Evolutionary conservation across 2,329 filamentous ascomycete species (phyloP), one percentile per base, ranked within the genome.

Genomic region (Sporothrix mexicana): DNA sequence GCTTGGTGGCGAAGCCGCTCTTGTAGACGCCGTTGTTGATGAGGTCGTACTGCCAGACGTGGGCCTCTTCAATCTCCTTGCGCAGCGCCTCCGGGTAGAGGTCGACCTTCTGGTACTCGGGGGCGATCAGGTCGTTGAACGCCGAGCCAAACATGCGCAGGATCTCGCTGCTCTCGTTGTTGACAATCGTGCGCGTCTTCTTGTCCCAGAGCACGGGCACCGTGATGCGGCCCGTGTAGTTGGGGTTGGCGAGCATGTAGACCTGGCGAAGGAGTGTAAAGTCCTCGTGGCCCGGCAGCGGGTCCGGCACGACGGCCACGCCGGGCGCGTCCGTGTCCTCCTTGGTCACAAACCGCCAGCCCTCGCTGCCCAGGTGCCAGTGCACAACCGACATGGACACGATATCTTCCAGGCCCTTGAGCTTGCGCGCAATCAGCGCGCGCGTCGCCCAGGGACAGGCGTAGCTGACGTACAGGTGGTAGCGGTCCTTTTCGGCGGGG

Each of bases 371-470:
- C 84, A 98, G 90, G 78, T 97, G 91, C 95, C 95, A 98, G 83
- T 98, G 95, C 70, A 98, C 95, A n/a, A 89, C 90, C 0, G 93
- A 96, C 77, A 85, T 89, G 23, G 87, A 86, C 77, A 99, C 91
- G 76, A 96, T 87, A 72, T 97, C 91, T 78, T 98, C 93, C 0
- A 99, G 87, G 0, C 95, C 96, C 85, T 98, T 99, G 78, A 99
- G 87, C 80, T 94, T 92, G 73, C 95, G 88, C 2, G 93, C 92
- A 77, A 98, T 97, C 76, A 98, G 86, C 0, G 94, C 92, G 59
- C 96, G 91, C 79, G 94, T 93, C 5, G 95, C 95, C 95, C 95
- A 98, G 3, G 95, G 95, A 82, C 95, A 98, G 7, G 95, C 95
- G 82, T 97, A 97, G 78, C 92, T 95, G 77, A 97, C 92, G 80